Percentiles rank a stretch among this genome's conserved stretches.
Evolutionary conservation across 768 basidiomycete genomes (phyloP).

Genomic region (Lactarius indigo): DNA sequence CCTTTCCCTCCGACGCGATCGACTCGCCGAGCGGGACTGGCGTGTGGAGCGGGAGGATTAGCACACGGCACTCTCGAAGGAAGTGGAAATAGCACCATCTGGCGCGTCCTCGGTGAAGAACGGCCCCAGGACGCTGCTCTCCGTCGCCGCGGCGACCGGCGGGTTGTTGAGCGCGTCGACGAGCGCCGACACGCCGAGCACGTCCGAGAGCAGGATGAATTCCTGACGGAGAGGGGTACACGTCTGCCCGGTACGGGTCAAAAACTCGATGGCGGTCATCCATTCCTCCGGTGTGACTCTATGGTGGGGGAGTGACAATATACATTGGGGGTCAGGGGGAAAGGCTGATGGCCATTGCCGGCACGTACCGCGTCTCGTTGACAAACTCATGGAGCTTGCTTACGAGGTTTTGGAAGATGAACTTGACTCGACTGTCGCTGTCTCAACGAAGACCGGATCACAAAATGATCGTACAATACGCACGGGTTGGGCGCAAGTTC

Average conservation of each 20-base stretch:
- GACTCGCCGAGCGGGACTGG: constrained; percentile 65
- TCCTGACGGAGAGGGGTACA: constrained; percentile 64
- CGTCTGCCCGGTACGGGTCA: constrained; percentile 70
- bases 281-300: constrained; percentile 81
- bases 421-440: constrained; percentile 38
- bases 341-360: not conserved
- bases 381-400: constrained; percentile 74
- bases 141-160: constrained; percentile 57
- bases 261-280: constrained; percentile 75
- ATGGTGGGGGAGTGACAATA: not conserved
- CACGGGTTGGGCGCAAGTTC: constrained; percentile 41
- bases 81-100: no score
- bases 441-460: constrained; percentile 19
- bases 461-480: constrained; percentile 18
- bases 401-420: constrained; percentile 51
- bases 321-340: not conserved
- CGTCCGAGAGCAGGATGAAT: constrained; percentile 83
- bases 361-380: constrained; percentile 56
- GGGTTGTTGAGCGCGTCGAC: constrained; percentile 75
- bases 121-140: constrained; percentile 76
- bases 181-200: constrained; percentile 72
- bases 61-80: no score
- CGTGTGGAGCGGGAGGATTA: not conserved
- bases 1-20: constrained; percentile 86
- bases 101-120: constrained; percentile 78